Base-by-base conservation (phyloP, 768 basidiomycete species). In the Tephrocybe rancida region DNA sequence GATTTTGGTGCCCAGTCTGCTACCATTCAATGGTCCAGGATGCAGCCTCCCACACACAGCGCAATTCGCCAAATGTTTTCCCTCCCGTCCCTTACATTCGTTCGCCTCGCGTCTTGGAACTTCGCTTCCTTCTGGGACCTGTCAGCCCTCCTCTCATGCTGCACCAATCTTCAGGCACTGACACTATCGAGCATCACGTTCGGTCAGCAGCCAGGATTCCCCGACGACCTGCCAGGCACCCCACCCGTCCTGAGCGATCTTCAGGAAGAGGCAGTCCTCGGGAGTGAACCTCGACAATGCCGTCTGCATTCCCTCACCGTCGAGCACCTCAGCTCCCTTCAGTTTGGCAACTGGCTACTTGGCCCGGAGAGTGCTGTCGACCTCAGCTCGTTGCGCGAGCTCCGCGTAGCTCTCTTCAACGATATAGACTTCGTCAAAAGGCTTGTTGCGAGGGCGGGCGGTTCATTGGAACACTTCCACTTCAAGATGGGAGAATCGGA, bases 401-500 rank as follows among this genome's bases (percentile, higher is more conserved):
- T 78, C 26, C 70, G 75, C 19, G 64, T 78, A 30, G 73, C 75
- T 1, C 73, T 76, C 53, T 76, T 73, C 52, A 67, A 67, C 38
- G 73, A 75, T 56, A 58, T 70, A 13, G 50, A 61, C 10, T 67
- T 70, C 22, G 64, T 76, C 37, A 67, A 72, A 29, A 69, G 64
- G 61, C 68, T 78, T 26, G 62, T 78, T 19, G 56, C 55, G 8
- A 62, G 64, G 1, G 66, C 73, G 13, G 74, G 73, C 13, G 48
- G 52, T 7, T 70, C 75, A 13, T 61, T 78, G 6, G 72, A 77
- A 58, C 70, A 73, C 55, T 69, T 78, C 38, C 75, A 77, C 57
- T 67, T 78, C 54, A 78, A 78, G 54, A 75, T 76, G 27, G 75
- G 73, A 5, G 60, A 64, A 44, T 76, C 71, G 69, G 64, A 70